These are phyloP conservation scores for Phlyctochytrium arcticum DNA, from an alignment of 192 early-diverging fungal genomes.

Conservation along the genomic window DNA sequence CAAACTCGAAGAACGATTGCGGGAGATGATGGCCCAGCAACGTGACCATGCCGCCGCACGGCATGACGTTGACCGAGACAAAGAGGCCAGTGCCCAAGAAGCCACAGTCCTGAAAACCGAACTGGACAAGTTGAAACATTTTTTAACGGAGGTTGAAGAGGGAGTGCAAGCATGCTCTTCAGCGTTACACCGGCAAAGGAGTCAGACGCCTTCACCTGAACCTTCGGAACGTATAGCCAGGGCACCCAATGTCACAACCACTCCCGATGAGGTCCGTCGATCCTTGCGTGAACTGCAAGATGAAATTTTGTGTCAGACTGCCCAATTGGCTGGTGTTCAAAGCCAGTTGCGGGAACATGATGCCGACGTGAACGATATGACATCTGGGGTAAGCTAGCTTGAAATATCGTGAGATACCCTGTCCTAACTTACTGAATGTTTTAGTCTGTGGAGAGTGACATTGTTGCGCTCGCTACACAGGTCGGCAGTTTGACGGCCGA, in stretches of 20 bases:
- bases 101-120: not conserved
- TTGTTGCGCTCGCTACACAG: conserved; percentile 14
- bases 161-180: conserved; percentile 24
- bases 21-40: not conserved
- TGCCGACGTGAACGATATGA: too few species aligned
- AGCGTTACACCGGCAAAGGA: conserved; percentile 8
- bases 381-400: conserved; percentile 7
- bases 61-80: not conserved
- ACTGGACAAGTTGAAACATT: conserved; percentile 1
- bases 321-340: conserved; percentile 11
- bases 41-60: not conserved
- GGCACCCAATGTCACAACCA: too few species aligned
- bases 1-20: not conserved
- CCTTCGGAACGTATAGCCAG: too few species aligned
- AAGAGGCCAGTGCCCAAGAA: not conserved
- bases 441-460: conserved; percentile 27
- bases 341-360: too few species aligned
- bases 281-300: conserved; percentile 39
- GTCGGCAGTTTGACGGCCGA: conserved; percentile 12
- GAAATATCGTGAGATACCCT: conserved; percentile 2
- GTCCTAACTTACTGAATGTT: not conserved
- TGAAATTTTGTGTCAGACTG: conserved; percentile 41
- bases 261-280: conserved; percentile 28
- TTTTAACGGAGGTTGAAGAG: conserved; percentile 20
- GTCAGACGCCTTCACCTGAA: too few species aligned